Evolutionary conservation across 129 eudicot genomes (phyloP), one percentile per base, ranked within the genome.

Genomic region (Scalesia atractyloides): DNA sequence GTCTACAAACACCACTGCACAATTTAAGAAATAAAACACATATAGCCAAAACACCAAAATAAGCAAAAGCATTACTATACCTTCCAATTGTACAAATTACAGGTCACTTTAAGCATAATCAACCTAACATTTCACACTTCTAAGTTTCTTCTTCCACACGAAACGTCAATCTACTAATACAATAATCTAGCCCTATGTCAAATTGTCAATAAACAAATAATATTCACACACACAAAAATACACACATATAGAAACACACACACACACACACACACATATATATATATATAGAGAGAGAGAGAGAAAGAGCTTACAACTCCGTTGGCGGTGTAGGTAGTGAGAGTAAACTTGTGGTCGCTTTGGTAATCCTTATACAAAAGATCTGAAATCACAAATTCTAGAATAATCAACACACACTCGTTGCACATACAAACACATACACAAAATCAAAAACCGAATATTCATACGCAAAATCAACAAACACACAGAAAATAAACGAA

Each of bases 311-410:
- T 78, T 43, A 91, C 97, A 71, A 91, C 85, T 50, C 97, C 97
- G 52, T 81, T 77, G 13, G 92, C 54, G 64, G 95, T 75, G 53
- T 78, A 81, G 49, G 97, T 91, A 65, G 97, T 91, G 68, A 90
- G 66, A 13, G 95, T 74, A 65, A 90, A 87, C 83, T 87, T 90
- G 67, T 87, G 97, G 86, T 90, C 97, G 69, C 81, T 69, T 63
- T 85, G 95, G 59, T 87, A 90, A 81, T 90, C 97, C 87, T 34
- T 90, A 83, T 90, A 90, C 43, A 90, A 78, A 83, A 90, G 97
- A 90, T 90, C 97, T 90, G 86, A 68, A 83, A 64, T 8, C 71
- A 64, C 17, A 41, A 26, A 50, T 50, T 74, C 64, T 19, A 64
- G 30, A 24, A 24, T 2, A 51, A 64, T 74, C 64, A 74, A 64